Conservation (phyloP, 371 early-diverging fungal genomes). For the Saksenaea oblongispora region DNA sequence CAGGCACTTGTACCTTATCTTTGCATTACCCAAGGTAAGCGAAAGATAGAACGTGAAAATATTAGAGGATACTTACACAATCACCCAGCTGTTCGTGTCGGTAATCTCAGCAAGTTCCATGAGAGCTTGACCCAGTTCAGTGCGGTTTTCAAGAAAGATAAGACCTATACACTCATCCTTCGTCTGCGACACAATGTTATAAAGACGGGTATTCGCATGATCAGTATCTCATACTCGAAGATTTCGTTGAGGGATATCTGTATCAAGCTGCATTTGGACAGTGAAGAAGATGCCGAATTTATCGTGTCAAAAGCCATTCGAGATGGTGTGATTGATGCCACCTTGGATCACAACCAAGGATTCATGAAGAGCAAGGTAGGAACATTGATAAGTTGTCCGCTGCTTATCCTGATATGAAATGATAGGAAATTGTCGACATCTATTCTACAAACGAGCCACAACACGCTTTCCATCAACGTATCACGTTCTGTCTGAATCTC, state of each 20-base stretch:
- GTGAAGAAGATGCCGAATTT: conserved; percentile 97
- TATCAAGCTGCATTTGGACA: conserved; percentile 92
- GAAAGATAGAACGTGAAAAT: not conserved
- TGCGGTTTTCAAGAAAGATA: conserved; percentile 81
- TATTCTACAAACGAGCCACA: conserved; percentile 97
- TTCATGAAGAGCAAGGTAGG: conserved; percentile 84
- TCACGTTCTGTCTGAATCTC: conserved; percentile 91
- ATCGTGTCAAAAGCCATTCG: conserved; percentile 98
- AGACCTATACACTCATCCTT: conserved; percentile 87
- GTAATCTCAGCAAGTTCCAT: conserved; percentile 93
- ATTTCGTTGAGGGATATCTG: conserved; percentile 97
- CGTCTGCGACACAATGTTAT: conserved; percentile 98
- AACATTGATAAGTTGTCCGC: not conserved
- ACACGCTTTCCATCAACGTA: conserved; percentile 91
- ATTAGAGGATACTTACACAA: not conserved
- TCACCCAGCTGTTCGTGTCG: conserved; percentile 84
- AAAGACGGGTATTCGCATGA: conserved; percentile 97
- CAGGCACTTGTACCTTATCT: conserved; percentile 90
- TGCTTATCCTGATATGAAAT: not conserved
- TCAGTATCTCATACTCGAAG: conserved; percentile 91
- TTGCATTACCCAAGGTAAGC: conserved; percentile 83
- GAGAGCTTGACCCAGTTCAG: conserved; percentile 78
- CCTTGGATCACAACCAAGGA: conserved; percentile 91
- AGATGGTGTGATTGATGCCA: conserved; percentile 97
- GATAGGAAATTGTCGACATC: conserved; percentile 85